Base-by-base conservation (phyloP, 208 protist species). In the Trypanosoma vivax region DNA sequence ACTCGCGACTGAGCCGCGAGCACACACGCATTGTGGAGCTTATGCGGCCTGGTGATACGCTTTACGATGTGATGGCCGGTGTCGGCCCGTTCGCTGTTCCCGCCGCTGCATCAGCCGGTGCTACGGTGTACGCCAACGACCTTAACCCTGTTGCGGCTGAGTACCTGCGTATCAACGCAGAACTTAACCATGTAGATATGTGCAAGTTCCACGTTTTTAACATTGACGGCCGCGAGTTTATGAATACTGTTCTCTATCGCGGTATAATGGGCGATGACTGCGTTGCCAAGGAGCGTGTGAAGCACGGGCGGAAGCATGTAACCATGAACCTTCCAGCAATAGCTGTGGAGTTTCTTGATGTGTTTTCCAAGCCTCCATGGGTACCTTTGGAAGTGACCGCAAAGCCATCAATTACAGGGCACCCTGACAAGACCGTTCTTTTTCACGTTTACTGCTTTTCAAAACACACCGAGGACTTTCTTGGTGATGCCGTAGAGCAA, bases 11-110 rank as follows among this genome's bases (percentile, higher is more conserved):
- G 14, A 80, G 87, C 46, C 73, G 71, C 28, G 97, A 99, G 70
- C 97, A 99, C 78, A 70, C 65, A 23, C 79, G 91, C 13, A 51
- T 99, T 10, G 80, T 97, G 14, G 52, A 74, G 10, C 40, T 48
- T 41, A 87, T 98, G 63, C 55, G 55, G 29, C 43, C 55, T 0
- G 78, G 84, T 33, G 82, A 93, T 56, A 38, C 83, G 21, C 70
- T 97, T 3, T 92, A 83, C 40, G 97, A 99, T 62, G 88, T 98
- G 43, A 98, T 99, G 86, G 94, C 92, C 18, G 97, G 97, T 38
- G 89, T 99, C 16, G 97, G 97, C 4, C 97, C 97, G 2, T 99
- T 99, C 65, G 96, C 95, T 3, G 60, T 99, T 11, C 97, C 97
- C 4, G 92, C 92, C 0, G n/a, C n/a, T n/a, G 94, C 95, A 0